Conservation (phyloP, 805 yeast genomes). For the Maudiozyma barnettii region DNA sequence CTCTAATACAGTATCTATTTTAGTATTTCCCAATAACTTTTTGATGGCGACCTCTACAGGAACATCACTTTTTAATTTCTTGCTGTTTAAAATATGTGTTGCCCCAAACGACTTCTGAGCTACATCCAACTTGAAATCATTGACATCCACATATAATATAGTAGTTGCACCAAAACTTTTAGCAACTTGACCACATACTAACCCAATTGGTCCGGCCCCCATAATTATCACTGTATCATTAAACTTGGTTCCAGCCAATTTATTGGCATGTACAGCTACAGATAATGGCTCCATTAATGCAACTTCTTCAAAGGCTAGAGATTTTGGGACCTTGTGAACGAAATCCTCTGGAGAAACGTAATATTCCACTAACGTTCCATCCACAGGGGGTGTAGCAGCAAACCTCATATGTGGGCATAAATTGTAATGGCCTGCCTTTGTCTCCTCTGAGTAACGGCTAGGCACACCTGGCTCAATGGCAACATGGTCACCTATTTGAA, state of each 20-base stretch:
- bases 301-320: conserved; percentile 73
- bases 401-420: conserved; percentile 79
- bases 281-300: conserved; percentile 81
- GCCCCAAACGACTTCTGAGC: conserved; percentile 55
- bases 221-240: conserved; percentile 66
- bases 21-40: conserved; percentile 19
- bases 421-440: conserved; percentile 72
- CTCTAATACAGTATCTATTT: conserved; percentile 62
- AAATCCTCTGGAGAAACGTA: conserved; percentile 74
- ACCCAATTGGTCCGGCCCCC: conserved; percentile 89
- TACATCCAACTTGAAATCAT: conserved; percentile 56
- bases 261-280: conserved; percentile 77
- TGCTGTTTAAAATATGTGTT: conserved; percentile 46
- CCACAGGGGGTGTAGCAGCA: conserved; percentile 85
- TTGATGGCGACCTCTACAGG: conserved; percentile 23
- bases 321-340: conserved; percentile 68
- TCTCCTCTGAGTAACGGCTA: conserved; percentile 62
- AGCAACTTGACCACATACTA: conserved; percentile 63
- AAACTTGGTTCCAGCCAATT: conserved; percentile 48
- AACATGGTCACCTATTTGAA: conserved; percentile 75
- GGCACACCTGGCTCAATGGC: conserved; percentile 91
- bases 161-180: conserved; percentile 62
- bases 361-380: conserved; percentile 71
- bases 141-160: conserved; percentile 63
- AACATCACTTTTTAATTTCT: conserved; percentile 29